phyloP scores from a whole-genome alignment of 192 early-diverging fungal genomes.

The Phlyctochytrium bullatum region DNA sequence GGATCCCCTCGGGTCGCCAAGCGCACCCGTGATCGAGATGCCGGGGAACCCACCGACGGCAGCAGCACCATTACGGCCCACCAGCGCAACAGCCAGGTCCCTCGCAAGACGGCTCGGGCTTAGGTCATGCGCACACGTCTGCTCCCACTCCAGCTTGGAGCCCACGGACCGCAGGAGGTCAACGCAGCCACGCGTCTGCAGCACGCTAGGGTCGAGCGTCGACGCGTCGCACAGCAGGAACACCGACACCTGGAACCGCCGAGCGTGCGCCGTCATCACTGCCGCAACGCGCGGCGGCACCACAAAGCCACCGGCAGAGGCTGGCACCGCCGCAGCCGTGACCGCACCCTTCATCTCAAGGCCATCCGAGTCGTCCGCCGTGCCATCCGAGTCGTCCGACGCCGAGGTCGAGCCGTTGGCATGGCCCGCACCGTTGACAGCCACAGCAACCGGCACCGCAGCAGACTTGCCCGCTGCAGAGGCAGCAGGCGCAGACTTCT shows the following conservation, averaged over 20 bases:
- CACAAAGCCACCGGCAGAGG: background rate
- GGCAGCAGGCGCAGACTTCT: background rate
- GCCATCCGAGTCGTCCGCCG: slow-evolving; percentile 18
- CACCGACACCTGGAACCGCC: slow-evolving; percentile 44
- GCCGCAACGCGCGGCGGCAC: background rate
- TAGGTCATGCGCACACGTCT: slow-evolving; percentile 45
- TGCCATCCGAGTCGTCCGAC: slow-evolving; percentile 6
- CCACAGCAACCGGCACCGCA: too few relatives aligned
- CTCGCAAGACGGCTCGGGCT: slow-evolving; percentile 23
- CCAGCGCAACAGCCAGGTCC: slow-evolving; percentile 26
- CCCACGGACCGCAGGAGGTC: slow-evolving; percentile 27
- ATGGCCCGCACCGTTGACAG: background rate
- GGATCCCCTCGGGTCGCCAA: background rate
- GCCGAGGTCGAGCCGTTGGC: background rate
- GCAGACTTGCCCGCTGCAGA: background rate
- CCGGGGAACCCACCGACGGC: too few relatives aligned
- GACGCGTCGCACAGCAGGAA: slow-evolving; percentile 51
- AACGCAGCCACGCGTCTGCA: slow-evolving; percentile 10
- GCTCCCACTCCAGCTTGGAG: slow-evolving; percentile 39
- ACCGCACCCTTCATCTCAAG: slow-evolving; percentile 4
- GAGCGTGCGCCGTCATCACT: slow-evolving; percentile 26
- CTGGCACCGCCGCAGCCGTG: background rate
- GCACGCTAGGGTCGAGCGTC: slow-evolving; percentile 31
- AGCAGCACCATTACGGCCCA: background rate
- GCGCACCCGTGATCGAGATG: background rate